A percentile compares a stretch with the other conserved stretches of the same genome.
Evolutionary conservation across 2,329 filamentous ascomycete species (phyloP).

Genomic region (Epichloe coenophiala): DNA sequence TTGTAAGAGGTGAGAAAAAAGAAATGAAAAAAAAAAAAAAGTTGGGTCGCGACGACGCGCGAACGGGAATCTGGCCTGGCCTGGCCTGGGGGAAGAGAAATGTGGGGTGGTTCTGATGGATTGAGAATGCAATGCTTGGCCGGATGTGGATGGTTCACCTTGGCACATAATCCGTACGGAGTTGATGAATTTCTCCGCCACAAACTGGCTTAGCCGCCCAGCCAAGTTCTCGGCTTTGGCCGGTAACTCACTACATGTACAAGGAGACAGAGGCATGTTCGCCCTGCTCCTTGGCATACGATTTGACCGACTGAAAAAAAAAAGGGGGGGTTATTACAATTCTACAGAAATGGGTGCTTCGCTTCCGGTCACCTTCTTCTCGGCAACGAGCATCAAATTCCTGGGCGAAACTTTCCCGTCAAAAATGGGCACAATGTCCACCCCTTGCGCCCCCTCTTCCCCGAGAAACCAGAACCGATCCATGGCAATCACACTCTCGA

Average conservation of each 20-base stretch:
- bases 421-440: conserved; percentile 16
- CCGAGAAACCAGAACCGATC: conserved; percentile 19
- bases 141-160: background rate
- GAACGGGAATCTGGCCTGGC: background rate
- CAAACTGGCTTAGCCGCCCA: too few relatives aligned
- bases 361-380: background rate
- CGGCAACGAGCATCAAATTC: conserved; percentile 11
- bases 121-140: background rate
- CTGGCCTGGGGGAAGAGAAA: background rate
- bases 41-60: background rate
- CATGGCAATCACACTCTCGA: conserved; percentile 19
- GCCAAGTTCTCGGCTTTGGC: too few relatives aligned
- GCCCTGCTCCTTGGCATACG: too few relatives aligned
- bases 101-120: background rate
- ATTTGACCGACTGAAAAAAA: too few relatives aligned
- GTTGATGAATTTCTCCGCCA: too few relatives aligned
- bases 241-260: too few relatives aligned
- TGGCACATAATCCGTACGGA: too few relatives aligned
- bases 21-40: background rate
- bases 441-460: conserved; percentile 10
- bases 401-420: conserved; percentile 14
- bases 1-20: background rate
- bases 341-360: too few relatives aligned
- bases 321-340: too few relatives aligned
- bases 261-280: too few relatives aligned